These are phyloP conservation scores for Coemansia sp. DNA, from an alignment of 192 early-diverging fungal genomes.

Conservation along the genomic window DNA sequence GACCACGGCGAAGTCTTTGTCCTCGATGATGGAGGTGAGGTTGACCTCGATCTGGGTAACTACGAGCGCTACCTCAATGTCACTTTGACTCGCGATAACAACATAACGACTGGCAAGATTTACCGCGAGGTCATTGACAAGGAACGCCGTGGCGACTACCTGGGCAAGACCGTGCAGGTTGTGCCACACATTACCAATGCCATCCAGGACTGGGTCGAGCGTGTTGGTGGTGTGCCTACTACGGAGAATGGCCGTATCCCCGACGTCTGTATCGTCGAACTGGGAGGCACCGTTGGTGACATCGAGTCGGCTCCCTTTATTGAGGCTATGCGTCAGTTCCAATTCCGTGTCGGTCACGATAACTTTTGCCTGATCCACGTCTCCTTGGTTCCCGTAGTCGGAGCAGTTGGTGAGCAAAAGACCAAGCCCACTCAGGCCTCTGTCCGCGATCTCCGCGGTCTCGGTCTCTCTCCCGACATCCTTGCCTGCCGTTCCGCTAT, in stretches of 20 bases:
- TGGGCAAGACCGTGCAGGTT: slow-evolving; percentile 99
- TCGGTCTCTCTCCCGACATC: slow-evolving; percentile 93
- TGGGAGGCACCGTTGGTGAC: slow-evolving; percentile 98
- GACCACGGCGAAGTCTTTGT: slow-evolving; percentile 99
- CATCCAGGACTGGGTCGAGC: slow-evolving; percentile 98
- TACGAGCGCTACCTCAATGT: slow-evolving; percentile 98
- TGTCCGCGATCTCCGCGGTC: slow-evolving; percentile 90
- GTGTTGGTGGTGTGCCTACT: slow-evolving; percentile 88
- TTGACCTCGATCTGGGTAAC: slow-evolving; percentile 98
- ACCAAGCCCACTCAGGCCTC: slow-evolving; percentile 99
- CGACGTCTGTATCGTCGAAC: slow-evolving; percentile 97
- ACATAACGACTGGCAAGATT: slow-evolving; percentile 99
- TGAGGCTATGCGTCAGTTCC: slow-evolving; percentile 99
- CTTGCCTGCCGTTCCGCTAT: slow-evolving; percentile 93
- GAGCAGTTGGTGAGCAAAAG: slow-evolving; percentile 98
- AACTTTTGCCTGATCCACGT: slow-evolving; percentile 99
- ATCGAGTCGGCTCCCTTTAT: slow-evolving; percentile 99
- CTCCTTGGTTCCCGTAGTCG: slow-evolving; percentile 95
- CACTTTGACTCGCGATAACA: slow-evolving; percentile 93
- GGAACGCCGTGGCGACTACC: slow-evolving; percentile 92
- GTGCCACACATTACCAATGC: slow-evolving; percentile 98
- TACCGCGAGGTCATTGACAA: slow-evolving; percentile 95
- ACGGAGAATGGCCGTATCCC: slow-evolving; percentile 70
- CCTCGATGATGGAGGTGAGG: slow-evolving; percentile 97
- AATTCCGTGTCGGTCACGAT: slow-evolving; percentile 97